These are phyloP conservation scores for Solioccasus polychromus DNA, from an alignment of 768 basidiomycete species.

Conservation along the genomic window DNA sequence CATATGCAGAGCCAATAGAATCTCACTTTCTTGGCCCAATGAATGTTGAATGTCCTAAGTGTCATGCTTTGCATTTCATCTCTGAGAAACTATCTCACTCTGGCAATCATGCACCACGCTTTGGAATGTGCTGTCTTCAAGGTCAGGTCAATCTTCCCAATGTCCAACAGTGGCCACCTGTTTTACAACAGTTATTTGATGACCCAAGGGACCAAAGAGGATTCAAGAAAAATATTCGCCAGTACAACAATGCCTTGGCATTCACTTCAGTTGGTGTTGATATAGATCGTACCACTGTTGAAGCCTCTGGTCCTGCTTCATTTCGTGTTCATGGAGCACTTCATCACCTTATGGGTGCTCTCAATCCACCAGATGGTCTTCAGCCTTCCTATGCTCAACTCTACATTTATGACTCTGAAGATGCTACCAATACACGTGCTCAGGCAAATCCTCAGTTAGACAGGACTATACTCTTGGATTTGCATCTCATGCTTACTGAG, in stretches of 20 bases:
- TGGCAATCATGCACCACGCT: not conserved
- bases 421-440: conserved; percentile 29
- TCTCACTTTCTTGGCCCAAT: conserved; percentile 1
- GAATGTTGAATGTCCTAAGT: conserved; percentile 10
- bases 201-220: conserved; percentile 2
- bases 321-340: conserved; percentile 35
- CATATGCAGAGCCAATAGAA: conserved; percentile 12
- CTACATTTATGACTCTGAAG: conserved; percentile 39
- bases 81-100: conserved; percentile 9
- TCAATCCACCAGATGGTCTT: conserved; percentile 21
- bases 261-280: not conserved
- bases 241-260: conserved; percentile 35
- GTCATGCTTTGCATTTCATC: conserved; percentile 19
- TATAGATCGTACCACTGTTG: not conserved
- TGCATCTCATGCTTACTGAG: conserved; percentile 24
- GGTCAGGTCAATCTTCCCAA: conserved; percentile 24
- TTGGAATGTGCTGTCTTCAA: conserved; percentile 30
- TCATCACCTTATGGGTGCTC: conserved; percentile 33
- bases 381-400: conserved; percentile 38
- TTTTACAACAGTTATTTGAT: conserved; percentile 11
- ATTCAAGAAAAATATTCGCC: conserved; percentile 35
- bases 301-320: conserved; percentile 13
- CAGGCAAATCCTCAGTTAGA: conserved; percentile 23
- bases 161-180: conserved; percentile 18
- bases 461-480: conserved; percentile 13